Evolutionary conservation across 2,329 filamentous ascomycete species (phyloP), one percentile per base, ranked within the genome.

Genomic region (Furcasterigmium sp.): DNA sequence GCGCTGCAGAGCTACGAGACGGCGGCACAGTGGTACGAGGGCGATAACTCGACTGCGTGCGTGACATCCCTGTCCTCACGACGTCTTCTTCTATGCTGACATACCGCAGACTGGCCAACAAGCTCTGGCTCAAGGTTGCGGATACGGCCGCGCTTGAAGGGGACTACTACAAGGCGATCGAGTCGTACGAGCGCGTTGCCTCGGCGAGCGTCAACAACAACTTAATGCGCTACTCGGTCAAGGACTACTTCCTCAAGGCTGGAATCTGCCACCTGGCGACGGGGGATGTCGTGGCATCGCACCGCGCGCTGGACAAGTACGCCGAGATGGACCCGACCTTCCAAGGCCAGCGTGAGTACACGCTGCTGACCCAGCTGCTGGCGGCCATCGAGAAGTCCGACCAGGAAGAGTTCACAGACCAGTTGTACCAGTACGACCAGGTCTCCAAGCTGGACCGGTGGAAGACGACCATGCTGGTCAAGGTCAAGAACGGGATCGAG

Each of bases 371-470:
- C 8, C 90, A 96, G 61, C 71, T 97, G 29, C 70, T 80, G 25
- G 82, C 85, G 46, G 80, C 87, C 4, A 75, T 95, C 45, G 84
- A 93, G 58, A 76, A 80, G 25, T 83, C 84, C 44, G 87, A 94
- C 56, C 84, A 86, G 62, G 89, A 95, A 56, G 73, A 76, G 48
- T 97, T 95, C 57, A 80, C 85, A 18, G 88, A 95, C 59, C 90
- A 91, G 63, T 67, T 93, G 50, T 95, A 86, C 72, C 83, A 91
- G 62, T 97, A 81, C 60, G 90, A 96, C 63, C 87, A 94, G 70
- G 75, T 95, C 69, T 93, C 84, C 69, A 93, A 93, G 73, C 70
- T 97, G 58, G 91, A 96, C 61, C 93, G 91, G 72, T 97, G 91
- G 91, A 95, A 96, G 84, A 95, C 87, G 40, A 87, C 85, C 25